phyloP scores from a whole-genome alignment of 495 filamentous ascomycete species.

The Parathielavia hyrcaniae region DNA sequence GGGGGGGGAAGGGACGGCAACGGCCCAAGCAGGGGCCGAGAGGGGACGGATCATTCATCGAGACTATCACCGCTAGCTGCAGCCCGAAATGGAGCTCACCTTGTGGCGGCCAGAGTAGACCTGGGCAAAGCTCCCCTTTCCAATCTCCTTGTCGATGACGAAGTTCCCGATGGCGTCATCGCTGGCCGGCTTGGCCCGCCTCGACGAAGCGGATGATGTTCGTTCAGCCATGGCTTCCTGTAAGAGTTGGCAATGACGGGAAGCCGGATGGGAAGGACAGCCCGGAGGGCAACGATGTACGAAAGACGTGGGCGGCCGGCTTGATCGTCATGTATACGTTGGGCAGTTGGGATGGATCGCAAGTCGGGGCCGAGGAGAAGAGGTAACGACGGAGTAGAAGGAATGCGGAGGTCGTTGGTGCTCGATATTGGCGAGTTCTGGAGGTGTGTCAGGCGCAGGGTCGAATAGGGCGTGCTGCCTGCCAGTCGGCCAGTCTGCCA shows the following conservation, averaged over 20 bases:
- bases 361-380: slow-evolving; percentile 10
- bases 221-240: slow-evolving; percentile 48
- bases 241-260: slow-evolving; percentile 40
- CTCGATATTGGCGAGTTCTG: slow-evolving; percentile 4
- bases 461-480: slow-evolving; percentile 18
- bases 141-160: slow-evolving; percentile 74
- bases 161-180: slow-evolving; percentile 73
- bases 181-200: slow-evolving; percentile 33
- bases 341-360: slow-evolving; percentile 6
- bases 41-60: neutral
- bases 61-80: neutral
- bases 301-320: slow-evolving; percentile 37
- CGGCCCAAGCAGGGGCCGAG: neutral
- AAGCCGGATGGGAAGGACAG: slow-evolving; percentile 32
- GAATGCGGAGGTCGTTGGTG: slow-evolving; percentile 12
- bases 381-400: slow-evolving; percentile 4
- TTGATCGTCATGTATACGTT: slow-evolving; percentile 45
- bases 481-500: neutral
- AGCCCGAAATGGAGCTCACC: slow-evolving; percentile 46
- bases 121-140: slow-evolving; percentile 91
- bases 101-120: slow-evolving; percentile 82
- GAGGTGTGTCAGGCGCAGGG: slow-evolving; percentile 14
- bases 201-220: slow-evolving; percentile 31
- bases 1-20: neutral
- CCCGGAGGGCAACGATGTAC: slow-evolving; percentile 44